A percentile compares a stretch with the other conserved stretches of the same genome.
Evolutionary conservation across 2,329 filamentous ascomycete species (phyloP).

Genomic region (Calonectria ilicicola): DNA sequence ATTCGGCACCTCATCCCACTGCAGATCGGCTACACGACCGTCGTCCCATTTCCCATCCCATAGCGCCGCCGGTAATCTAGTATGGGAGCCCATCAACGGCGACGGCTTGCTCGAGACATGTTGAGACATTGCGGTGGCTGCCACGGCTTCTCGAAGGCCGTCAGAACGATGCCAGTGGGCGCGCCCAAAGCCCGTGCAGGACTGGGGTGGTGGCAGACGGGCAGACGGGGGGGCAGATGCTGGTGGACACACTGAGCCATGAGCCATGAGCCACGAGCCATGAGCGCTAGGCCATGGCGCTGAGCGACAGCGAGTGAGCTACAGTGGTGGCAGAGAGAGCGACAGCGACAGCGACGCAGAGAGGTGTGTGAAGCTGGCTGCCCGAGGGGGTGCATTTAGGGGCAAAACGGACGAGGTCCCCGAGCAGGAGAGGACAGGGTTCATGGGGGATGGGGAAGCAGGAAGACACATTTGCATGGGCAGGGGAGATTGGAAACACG

Average conservation of each 20-base stretch:
- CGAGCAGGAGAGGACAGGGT: background rate
- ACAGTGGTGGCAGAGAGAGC: background rate
- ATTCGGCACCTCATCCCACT: conserved; percentile 23
- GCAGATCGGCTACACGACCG: conserved; percentile 8
- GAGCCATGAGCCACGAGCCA: conserved; percentile 27
- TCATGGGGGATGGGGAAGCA: conserved; percentile 11
- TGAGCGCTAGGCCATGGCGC: conserved; percentile 33
- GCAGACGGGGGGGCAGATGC: conserved; percentile 38
- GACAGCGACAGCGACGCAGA: background rate
- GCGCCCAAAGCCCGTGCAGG: background rate
- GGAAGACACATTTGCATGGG: conserved; percentile 21
- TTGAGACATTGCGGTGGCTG: conserved; percentile 12
- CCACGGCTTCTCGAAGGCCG: conserved; percentile 43
- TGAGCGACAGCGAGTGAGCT: conserved; percentile 1
- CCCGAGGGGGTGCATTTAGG: background rate
- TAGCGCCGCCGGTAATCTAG: background rate
- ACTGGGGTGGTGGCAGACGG: background rate
- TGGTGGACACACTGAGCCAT: conserved; percentile 28
- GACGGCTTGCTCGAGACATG: conserved; percentile 13
- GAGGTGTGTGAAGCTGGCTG: background rate
- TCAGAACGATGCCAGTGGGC: conserved; percentile 39
- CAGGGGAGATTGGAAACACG: conserved; percentile 23
- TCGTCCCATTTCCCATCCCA: conserved; percentile 13
- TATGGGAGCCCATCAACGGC: background rate
- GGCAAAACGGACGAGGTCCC: background rate